Evolutionary conservation across 805 yeast species (phyloP), one percentile per base, ranked within the genome.

Genomic region (Hanseniaspora lachancei): DNA sequence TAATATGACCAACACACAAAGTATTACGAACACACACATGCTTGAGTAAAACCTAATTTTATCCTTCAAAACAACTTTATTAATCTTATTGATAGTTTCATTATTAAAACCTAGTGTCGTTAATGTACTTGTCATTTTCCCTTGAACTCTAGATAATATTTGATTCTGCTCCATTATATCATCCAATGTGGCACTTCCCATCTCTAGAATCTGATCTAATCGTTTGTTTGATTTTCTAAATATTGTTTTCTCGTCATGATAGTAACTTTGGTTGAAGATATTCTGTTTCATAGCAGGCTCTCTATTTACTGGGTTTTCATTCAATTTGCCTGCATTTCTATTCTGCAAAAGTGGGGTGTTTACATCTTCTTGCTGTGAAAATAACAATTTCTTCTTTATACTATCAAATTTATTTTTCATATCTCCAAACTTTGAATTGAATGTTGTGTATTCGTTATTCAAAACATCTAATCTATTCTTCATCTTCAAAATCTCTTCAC

Each of bases 91-190:
- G 48, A 93, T 88, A 1, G 97, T 91, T 16, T 84, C 84, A 59
- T 80, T 82, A 36, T 95, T 85, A 1, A 93, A 84, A 6, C 97
- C 97, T 58, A 93, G 74, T 1, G 96, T 88, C 49, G 78, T 74
- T 59, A 93, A 79, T 27, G 86, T 77, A 52, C 80, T 76, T 47
- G 81, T 78, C 71, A 93, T 74, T 60, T 75, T 78, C 44, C 74
- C 69, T 60, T 84, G 87, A 34, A 91, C 74, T 57, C 73, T 73
- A 57, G 76, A 72, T 57, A 91, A 74, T 32, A 82, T 75, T 62
- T 82, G 84, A 67, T 87, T 86, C 66, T 93, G 97, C 48, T 84
- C 89, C 20, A 85, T 84, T 23, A 93, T 73, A 64, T 89, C 95
- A 51, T 86, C 95, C 60, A 88, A 78, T 1, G 96, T 87, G 49